A percentile compares a stretch with the other conserved stretches of the same genome.
phyloP scores from a whole-genome alignment of 108 stramenopile genomes.

The Fistulifera solaris region DNA sequence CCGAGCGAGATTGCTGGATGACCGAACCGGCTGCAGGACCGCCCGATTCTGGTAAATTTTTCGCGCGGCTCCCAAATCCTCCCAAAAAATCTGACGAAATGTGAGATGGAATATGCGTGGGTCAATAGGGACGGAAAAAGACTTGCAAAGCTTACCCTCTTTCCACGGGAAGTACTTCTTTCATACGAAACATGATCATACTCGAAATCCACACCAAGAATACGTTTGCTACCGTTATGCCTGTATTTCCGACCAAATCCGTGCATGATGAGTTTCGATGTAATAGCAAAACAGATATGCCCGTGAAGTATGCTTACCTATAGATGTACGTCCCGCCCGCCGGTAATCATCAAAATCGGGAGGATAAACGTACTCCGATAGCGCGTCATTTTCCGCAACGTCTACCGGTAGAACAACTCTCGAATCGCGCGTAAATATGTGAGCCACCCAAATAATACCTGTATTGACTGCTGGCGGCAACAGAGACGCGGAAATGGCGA shows the following conservation, averaged over 20 bases:
- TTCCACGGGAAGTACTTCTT: conserved; percentile 28
- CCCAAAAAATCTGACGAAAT: background rate
- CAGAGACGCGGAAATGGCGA: conserved; percentile 80
- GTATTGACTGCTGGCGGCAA: conserved; percentile 84
- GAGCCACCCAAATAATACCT: conserved; percentile 24
- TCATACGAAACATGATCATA: conserved; percentile 52
- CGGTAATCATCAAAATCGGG: conserved; percentile 19
- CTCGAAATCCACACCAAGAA: conserved; percentile 49
- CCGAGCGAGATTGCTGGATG: too few relatives aligned
- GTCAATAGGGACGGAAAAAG: too few relatives aligned
- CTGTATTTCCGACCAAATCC: background rate
- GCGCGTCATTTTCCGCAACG: conserved; percentile 4
- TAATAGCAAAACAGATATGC: too few relatives aligned
- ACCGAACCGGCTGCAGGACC: too few relatives aligned
- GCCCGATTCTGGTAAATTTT: conserved; percentile 1
- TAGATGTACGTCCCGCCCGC: too few relatives aligned
- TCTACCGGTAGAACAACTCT: conserved; percentile 3
- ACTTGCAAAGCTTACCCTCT: background rate
- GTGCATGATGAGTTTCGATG: too few relatives aligned
- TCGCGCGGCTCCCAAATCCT: background rate
- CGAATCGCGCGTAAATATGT: conserved; percentile 1
- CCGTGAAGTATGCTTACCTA: too few relatives aligned
- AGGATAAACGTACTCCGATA: conserved; percentile 10
- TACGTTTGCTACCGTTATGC: conserved; percentile 65
- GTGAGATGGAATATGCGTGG: too few relatives aligned